phyloP scores from a whole-genome alignment of 208 protist genomes.

The Trypanosoma grayi region DNA sequence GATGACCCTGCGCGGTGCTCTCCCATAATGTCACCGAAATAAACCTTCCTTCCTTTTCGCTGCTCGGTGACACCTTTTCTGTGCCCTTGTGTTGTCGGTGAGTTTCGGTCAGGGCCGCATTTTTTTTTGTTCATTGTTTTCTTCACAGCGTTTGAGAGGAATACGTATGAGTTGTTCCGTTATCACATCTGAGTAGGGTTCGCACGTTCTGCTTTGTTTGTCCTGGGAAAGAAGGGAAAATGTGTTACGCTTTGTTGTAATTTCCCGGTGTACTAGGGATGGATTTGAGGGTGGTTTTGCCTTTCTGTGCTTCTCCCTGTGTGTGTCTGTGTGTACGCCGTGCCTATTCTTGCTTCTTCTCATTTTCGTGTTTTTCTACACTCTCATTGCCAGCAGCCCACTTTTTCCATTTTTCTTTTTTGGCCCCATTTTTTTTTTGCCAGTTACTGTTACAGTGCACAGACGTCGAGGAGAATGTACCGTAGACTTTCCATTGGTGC shows the following conservation, averaged over 20 bases:
- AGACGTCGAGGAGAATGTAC: background rate
- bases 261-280: background rate
- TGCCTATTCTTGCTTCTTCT: background rate
- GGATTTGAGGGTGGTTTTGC: background rate
- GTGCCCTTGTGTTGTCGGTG: slow-evolving; percentile 5
- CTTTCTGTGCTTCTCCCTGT: background rate
- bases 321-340: background rate
- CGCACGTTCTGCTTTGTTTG: too few species aligned
- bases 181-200: too few species aligned
- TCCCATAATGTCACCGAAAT: slow-evolving; percentile 12
- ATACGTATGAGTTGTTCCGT: too few species aligned
- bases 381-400: slow-evolving; percentile 4
- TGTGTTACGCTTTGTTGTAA: background rate
- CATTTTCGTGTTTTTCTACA: background rate
- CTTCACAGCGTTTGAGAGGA: background rate
- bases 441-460: background rate
- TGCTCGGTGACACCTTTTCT: too few species aligned
- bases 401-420: slow-evolving; percentile 18
- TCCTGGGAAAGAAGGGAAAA: too few species aligned
- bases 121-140: slow-evolving; percentile 7
- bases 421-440: background rate
- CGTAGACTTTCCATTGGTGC: too few species aligned
- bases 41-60: background rate
- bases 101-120: background rate
- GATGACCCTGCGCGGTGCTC: slow-evolving; percentile 30